Conservation (phyloP, 2,329 filamentous ascomycete species). For the Neophaeococcomyces aloes region DNA sequence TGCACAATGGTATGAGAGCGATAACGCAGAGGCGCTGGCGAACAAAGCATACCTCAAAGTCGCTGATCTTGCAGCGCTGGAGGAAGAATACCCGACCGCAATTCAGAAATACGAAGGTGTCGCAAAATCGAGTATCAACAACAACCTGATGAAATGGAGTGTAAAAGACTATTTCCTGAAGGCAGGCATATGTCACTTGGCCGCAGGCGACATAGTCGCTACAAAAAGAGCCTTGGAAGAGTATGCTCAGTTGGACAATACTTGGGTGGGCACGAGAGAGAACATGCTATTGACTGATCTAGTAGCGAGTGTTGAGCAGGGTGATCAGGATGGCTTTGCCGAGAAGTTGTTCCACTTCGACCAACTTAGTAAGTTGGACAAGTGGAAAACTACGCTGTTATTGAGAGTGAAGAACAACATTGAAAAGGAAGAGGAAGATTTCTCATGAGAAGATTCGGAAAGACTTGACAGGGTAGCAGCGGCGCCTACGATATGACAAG, state of each 20-base stretch:
- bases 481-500: background rate
- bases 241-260: conserved; percentile 69
- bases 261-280: conserved; percentile 68
- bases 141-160: conserved; percentile 85
- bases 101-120: conserved; percentile 78
- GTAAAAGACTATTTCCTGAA: conserved; percentile 96
- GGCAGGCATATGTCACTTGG: conserved; percentile 81
- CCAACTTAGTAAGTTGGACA: conserved; percentile 85
- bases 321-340: conserved; percentile 71
- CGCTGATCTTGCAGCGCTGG: conserved; percentile 72
- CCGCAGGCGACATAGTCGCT: conserved; percentile 64
- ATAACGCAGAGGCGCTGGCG: conserved; percentile 76
- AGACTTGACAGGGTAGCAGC: background rate
- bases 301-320: conserved; percentile 60
- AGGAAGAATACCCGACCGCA: conserved; percentile 73
- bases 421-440: conserved; percentile 59
- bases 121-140: conserved; percentile 64
- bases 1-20: conserved; percentile 78
- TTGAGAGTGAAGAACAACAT: conserved; percentile 75
- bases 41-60: conserved; percentile 93
- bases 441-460: conserved; percentile 41
- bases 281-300: conserved; percentile 71
- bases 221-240: conserved; percentile 68
- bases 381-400: conserved; percentile 88
- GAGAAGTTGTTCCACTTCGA: conserved; percentile 85